A percentile compares a stretch with the other conserved stretches of the same genome.
phyloP scores from a whole-genome alignment of 345 rosid genomes.

The Raphanus raphanistrum region DNA sequence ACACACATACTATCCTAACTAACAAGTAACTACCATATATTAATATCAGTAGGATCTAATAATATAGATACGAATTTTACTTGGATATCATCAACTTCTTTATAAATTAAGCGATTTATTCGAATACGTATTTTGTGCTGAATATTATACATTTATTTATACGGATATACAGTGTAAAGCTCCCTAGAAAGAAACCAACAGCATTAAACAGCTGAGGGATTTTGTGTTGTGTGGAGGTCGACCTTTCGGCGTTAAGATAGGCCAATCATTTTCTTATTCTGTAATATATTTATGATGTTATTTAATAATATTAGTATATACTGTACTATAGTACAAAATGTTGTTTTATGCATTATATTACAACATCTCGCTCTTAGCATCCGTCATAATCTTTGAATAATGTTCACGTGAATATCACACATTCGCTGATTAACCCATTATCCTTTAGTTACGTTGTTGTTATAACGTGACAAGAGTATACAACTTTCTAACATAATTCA shows the following conservation, averaged over 20 bases:
- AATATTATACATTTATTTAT: slow-evolving; percentile 6
- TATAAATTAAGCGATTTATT: slow-evolving; percentile 5
- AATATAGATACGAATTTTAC: slow-evolving; percentile 24
- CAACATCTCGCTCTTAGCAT: neutral
- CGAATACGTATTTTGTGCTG: slow-evolving; percentile 17
- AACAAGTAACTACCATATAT: slow-evolving; percentile 32
- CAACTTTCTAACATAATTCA: neutral
- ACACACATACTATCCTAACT: slow-evolving; percentile 15
- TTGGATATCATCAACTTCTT: slow-evolving; percentile 22
- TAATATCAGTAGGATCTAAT: slow-evolving; percentile 20
- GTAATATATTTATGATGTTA: neutral
- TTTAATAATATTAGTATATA: neutral
- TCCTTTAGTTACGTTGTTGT: slow-evolving; percentile 5
- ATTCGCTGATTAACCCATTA: slow-evolving; percentile 26
- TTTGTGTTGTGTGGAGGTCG: slow-evolving; percentile 41
- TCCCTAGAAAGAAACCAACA: slow-evolving; percentile 39
- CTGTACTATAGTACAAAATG: neutral
- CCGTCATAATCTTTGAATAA: slow-evolving; percentile 21
- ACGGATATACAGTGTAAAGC: slow-evolving; percentile 22
- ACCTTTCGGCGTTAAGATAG: slow-evolving; percentile 35
- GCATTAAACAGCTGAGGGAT: slow-evolving; percentile 36
- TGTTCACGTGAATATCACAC: slow-evolving; percentile 34
- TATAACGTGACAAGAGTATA: neutral
- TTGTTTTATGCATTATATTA: neutral
- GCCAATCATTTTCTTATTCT: slow-evolving; percentile 30